These are phyloP conservation scores for Penicillium sp. DNA, from an alignment of 2,329 filamentous ascomycete genomes.

Conservation along the genomic window DNA sequence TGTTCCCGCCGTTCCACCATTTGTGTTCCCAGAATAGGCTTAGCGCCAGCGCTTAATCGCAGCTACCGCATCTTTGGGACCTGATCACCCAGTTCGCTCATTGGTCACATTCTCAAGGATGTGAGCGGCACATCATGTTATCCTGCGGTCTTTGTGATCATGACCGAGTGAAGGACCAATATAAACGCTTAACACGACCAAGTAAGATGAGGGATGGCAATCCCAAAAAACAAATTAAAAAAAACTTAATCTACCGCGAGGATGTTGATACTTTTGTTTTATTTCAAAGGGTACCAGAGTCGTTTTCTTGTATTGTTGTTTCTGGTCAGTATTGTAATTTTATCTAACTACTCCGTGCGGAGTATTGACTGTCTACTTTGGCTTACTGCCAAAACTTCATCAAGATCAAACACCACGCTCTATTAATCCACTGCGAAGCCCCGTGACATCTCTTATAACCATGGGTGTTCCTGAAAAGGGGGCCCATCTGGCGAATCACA, in stretches of 20 bases:
- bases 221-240: background rate
- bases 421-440: background rate
- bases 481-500: background rate
- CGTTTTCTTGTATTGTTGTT: background rate
- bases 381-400: background rate
- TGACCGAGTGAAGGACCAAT: background rate
- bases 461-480: background rate
- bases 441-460: background rate
- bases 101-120: background rate
- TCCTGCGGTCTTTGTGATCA: constrained; percentile 3
- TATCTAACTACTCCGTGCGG: too few species aligned
- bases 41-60: constrained; percentile 10
- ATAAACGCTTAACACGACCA: constrained; percentile 3
- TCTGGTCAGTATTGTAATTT: background rate
- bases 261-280: background rate
- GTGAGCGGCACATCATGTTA: constrained; percentile 1
- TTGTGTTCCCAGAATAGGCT: background rate
- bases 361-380: background rate
- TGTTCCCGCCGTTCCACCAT: background rate
- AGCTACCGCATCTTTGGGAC: background rate
- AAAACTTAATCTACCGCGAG: background rate
- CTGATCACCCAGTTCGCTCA: background rate
- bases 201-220: background rate
- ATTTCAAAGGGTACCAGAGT: background rate
- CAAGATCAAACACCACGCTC: background rate